A percentile compares a stretch with the other conserved stretches of the same genome.
phyloP scores from a whole-genome alignment of 345 rosid genomes.

The Rhizophora apiculata region DNA sequence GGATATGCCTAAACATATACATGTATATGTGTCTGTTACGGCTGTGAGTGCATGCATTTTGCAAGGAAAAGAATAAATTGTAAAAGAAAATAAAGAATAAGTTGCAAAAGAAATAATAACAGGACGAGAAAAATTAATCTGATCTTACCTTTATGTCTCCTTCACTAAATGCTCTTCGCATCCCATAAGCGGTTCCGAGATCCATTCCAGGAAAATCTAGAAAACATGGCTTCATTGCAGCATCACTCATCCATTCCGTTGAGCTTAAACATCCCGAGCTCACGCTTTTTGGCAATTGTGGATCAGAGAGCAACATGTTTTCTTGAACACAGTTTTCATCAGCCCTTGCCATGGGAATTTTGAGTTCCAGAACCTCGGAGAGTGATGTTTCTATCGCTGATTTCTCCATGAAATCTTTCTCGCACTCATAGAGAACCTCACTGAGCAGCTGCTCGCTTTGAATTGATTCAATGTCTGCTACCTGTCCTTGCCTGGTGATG shows the following conservation, averaged over 20 bases:
- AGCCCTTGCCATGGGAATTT: conserved; percentile 39
- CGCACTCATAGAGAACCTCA: conserved; percentile 71
- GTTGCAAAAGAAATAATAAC: neutral
- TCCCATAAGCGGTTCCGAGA: conserved; percentile 62
- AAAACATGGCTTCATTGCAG: conserved; percentile 53
- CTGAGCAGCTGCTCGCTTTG: conserved; percentile 67
- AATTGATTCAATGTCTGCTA: conserved; percentile 52
- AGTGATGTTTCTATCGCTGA: conserved; percentile 45
- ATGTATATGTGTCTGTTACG: too few relatives aligned
- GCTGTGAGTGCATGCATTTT: too few relatives aligned
- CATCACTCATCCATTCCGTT: conserved; percentile 56
- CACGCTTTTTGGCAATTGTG: conserved; percentile 53
- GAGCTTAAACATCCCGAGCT: conserved; percentile 79
- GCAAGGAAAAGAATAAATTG: too few relatives aligned
- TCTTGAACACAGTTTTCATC: conserved; percentile 46
- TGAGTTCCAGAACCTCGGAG: conserved; percentile 55
- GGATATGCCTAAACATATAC: too few relatives aligned
- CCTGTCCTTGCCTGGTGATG: conserved; percentile 58
- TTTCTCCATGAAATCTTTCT: conserved; percentile 75
- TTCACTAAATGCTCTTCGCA: conserved; percentile 92
- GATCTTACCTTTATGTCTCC: conserved; percentile 87
- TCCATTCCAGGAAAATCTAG: conserved; percentile 62
- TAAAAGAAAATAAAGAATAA: neutral
- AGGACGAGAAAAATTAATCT: neutral
- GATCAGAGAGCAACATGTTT: conserved; percentile 36